Evolutionary conservation across 2,329 filamentous ascomycete species (phyloP).

Genomic region (Aspergillus aculeatus): DNA sequence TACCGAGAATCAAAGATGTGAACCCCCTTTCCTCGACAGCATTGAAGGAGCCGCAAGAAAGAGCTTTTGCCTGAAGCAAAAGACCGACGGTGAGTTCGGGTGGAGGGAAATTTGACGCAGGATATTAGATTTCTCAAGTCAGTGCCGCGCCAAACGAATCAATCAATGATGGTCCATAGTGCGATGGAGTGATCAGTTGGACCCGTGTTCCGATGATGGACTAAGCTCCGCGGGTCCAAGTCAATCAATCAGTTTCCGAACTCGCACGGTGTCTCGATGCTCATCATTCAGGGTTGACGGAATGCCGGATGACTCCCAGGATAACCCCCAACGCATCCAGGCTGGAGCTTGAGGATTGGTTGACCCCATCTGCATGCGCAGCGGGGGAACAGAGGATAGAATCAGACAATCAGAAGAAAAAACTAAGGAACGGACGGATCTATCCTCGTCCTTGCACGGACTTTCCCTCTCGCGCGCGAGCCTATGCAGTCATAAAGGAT

Average conservation of each 20-base stretch:
- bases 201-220: neutral
- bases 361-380: neutral
- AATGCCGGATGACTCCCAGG: neutral
- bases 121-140: neutral
- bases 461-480: neutral
- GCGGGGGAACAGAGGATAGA: neutral
- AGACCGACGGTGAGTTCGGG: neutral
- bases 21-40: neutral
- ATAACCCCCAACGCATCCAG: neutral
- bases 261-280: neutral
- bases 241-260: neutral
- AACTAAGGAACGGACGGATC: neutral
- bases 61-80: neutral
- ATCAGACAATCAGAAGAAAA: neutral
- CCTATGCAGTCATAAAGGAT: neutral
- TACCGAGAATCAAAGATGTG: constrained; percentile 9
- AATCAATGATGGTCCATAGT: neutral
- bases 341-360: neutral
- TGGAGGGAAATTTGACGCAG: neutral
- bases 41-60: constrained; percentile 16
- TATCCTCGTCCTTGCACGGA: neutral
- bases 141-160: neutral
- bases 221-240: neutral
- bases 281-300: neutral
- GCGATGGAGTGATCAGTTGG: neutral